A percentile compares a stretch with the other conserved stretches of the same genome.
These are phyloP conservation scores for Encephalitozoon intestinalis DNA, from an alignment of 371 early-diverging fungal species.

Conservation along the genomic window DNA sequence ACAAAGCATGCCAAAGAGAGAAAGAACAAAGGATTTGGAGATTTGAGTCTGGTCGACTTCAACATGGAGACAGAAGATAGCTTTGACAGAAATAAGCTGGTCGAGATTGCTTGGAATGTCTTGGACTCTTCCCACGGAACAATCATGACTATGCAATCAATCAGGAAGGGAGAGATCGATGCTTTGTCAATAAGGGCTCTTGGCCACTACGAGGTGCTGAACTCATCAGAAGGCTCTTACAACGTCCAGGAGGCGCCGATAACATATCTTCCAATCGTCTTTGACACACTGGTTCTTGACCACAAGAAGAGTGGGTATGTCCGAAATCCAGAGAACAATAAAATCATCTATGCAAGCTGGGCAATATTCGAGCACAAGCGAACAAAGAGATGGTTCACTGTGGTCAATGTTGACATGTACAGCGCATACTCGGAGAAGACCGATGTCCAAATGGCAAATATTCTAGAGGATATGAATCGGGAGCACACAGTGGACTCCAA, in stretches of 20 bases:
- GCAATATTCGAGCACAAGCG: conserved; percentile 13
- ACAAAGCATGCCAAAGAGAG: not conserved
- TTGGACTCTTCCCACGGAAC: conserved; percentile 24
- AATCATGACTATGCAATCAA: conserved; percentile 21
- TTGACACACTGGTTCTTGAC: conserved; percentile 12
- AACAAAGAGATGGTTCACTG: conserved; percentile 17
- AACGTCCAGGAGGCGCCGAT: not conserved
- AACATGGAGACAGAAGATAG: conserved; percentile 12
- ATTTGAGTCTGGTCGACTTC: conserved; percentile 11
- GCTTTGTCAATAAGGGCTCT: not conserved
- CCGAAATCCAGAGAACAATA: not conserved
- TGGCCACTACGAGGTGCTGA: conserved; percentile 28
- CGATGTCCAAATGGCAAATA: conserved; percentile 4
- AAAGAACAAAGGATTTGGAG: conserved; percentile 9
- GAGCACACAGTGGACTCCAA: not conserved
- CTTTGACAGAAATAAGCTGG: not conserved
- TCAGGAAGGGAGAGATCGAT: not conserved
- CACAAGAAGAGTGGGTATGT: not conserved
- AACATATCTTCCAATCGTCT: conserved; percentile 25
- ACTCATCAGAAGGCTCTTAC: not conserved
- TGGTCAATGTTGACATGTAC: conserved; percentile 38
- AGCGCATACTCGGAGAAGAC: conserved; percentile 6
- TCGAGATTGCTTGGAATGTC: not conserved
- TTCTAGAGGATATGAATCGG: conserved; percentile 15
- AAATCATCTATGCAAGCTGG: conserved; percentile 24